Conservation (phyloP, 257 asterid genomes). For the Nicotiana tabacum region DNA sequence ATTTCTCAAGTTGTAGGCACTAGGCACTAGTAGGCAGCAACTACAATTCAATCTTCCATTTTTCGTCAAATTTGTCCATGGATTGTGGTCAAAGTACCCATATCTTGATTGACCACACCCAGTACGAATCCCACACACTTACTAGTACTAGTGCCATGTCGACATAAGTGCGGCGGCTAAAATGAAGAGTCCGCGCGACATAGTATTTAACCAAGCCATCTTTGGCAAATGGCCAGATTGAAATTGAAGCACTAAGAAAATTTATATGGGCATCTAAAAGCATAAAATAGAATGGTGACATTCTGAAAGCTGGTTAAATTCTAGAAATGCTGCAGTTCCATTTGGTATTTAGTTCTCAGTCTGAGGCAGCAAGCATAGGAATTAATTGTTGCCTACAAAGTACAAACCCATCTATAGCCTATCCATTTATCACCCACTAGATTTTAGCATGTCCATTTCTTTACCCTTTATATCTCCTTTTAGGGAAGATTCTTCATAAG, state of each 20-base stretch:
- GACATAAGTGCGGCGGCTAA: too few relatives aligned
- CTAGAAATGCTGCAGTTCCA: neutral
- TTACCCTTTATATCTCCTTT: neutral
- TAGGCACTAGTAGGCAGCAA: too few relatives aligned
- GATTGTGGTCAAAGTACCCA: too few relatives aligned
- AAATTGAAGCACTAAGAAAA: neutral
- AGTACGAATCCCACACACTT: too few relatives aligned
- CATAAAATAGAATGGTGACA: neutral
- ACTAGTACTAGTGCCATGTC: too few relatives aligned
- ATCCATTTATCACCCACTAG: neutral
- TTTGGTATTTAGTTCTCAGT: slow-evolving; percentile 2
- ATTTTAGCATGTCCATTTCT: neutral
- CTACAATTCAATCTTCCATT: too few relatives aligned
- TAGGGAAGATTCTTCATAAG: too few relatives aligned
- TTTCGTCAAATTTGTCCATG: too few relatives aligned
- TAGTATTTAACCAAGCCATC: neutral
- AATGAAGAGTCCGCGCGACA: too few relatives aligned
- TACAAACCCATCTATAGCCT: neutral
- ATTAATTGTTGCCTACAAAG: neutral
- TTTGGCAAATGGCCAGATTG: neutral
- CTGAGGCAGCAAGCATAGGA: neutral
- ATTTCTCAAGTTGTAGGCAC: too few relatives aligned
- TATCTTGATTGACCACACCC: too few relatives aligned
- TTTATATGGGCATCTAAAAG: neutral
- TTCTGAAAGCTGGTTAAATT: slow-evolving; percentile 3